Base-by-base conservation (phyloP, 2,329 filamentous ascomycete genomes). In the Colletotrichum trifolii region DNA sequence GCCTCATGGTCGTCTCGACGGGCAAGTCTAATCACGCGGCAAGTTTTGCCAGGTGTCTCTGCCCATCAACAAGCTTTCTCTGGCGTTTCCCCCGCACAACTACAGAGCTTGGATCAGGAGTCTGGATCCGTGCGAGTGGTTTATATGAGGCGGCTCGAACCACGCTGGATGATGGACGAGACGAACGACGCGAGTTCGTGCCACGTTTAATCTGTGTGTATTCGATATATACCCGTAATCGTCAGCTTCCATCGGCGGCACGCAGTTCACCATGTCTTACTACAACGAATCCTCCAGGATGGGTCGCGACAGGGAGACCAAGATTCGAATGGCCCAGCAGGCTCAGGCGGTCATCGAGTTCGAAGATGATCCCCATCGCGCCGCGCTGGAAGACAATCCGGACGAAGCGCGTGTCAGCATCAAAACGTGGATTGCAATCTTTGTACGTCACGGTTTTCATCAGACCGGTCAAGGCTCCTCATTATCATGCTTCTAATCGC, bases 301-400 rank as follows among this genome's bases (percentile, higher is more conserved):
- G 58, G 63, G 38, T 8, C 40, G 40, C 33, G 63, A 63, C 15
- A 52, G 63, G 10, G 63, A 53, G 33, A 57, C 48, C 58, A 66
- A 66, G 87, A 38, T 61, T 17, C 64, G 64, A 7, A 63, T 66
- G 59, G 64, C 54, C 25, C 64, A 60, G 39, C 54, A 66, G 54
- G 60, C 49, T 35, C 54, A 54, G 46, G 64, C 60, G 34, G 54
- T 60, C 15, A 64, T 67, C 34, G 53, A 66, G 17, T 67, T 66
- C 36, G 66, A 67, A 42, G 66, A 67, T 11, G 66, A 67, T 17
- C 63, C 66, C 8, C 66, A 67, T 42, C 66, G 66, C 15, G 66
- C 66, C 1, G 66, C 66, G n/a, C 54, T 67, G 13, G 66, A 67
- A 6, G 63, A 67, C 13, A 67, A 67, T 13, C 66, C 66, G 1